Evolutionary conservation across 768 basidiomycete species (phyloP).

Genomic region (Paxillus ammoniavirescens): DNA sequence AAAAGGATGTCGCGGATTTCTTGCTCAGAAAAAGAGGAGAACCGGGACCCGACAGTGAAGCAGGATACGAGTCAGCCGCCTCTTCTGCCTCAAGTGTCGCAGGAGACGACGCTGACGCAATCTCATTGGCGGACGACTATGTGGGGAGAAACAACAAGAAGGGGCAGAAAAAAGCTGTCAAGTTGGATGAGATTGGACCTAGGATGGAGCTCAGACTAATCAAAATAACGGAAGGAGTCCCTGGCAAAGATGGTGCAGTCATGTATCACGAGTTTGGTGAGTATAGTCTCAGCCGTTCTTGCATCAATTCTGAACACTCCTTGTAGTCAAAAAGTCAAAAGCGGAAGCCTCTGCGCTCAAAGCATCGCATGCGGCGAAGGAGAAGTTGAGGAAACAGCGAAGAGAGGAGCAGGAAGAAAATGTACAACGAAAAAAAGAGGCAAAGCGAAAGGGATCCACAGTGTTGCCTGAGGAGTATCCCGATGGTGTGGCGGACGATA

Average conservation of each 20-base stretch:
- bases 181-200: conserved; percentile 92
- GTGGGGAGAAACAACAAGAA: conserved; percentile 93
- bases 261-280: conserved; percentile 93
- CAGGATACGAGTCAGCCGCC: conserved; percentile 77
- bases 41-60: conserved; percentile 50
- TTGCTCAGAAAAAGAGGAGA: conserved; percentile 71
- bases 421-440: conserved; percentile 76
- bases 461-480: conserved; percentile 28
- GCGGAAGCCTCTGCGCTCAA: conserved; percentile 66
- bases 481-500: conserved; percentile 42
- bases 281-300: conserved; percentile 26
- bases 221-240: conserved; percentile 92
- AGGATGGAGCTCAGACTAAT: conserved; percentile 90
- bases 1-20: conserved; percentile 96
- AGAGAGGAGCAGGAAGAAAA: conserved; percentile 91
- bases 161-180: conserved; percentile 87
- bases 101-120: conserved; percentile 79
- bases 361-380: conserved; percentile 74
- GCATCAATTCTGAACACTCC: conserved; percentile 3
- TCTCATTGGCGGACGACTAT: conserved; percentile 89
- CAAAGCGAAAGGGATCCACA: conserved; percentile 18
- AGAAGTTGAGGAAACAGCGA: conserved; percentile 71
- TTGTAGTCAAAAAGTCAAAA: conserved; percentile 85
- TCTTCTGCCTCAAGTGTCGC: conserved; percentile 79
- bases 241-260: conserved; percentile 90